These are phyloP conservation scores for Lecanosticta acicola DNA, from an alignment of 2,329 filamentous ascomycete genomes.

Conservation along the genomic window DNA sequence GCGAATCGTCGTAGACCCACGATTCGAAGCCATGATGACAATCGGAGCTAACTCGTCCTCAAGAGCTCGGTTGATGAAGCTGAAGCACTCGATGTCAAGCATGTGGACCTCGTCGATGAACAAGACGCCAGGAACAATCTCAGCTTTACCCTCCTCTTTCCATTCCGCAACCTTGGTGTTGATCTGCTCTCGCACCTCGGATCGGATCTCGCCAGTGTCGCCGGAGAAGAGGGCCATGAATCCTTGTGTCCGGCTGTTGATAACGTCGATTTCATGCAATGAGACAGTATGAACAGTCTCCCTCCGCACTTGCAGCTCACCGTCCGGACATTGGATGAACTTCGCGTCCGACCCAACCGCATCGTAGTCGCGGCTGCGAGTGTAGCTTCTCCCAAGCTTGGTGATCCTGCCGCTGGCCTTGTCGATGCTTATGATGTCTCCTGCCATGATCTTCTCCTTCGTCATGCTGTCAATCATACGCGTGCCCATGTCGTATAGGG, in stretches of 20 bases:
- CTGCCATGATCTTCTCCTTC: slow-evolving; percentile 97
- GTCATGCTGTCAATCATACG: slow-evolving; percentile 99
- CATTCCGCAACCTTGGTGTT: slow-evolving; percentile 98
- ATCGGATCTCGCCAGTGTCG: slow-evolving; percentile 95
- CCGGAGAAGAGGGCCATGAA: slow-evolving; percentile 96
- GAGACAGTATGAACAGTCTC: slow-evolving; percentile 96
- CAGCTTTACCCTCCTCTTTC: slow-evolving; percentile 98
- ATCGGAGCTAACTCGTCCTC: slow-evolving; percentile 93
- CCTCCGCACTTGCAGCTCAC: slow-evolving; percentile 93
- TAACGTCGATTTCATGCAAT: slow-evolving; percentile 97
- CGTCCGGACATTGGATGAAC: slow-evolving; percentile 95
- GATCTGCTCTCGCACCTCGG: slow-evolving; percentile 96
- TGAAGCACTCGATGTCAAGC: slow-evolving; percentile 99
- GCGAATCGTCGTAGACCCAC: slow-evolving; percentile 83
- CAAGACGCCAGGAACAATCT: slow-evolving; percentile 92
- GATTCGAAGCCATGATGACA: slow-evolving; percentile 98
- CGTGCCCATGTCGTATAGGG: slow-evolving; percentile 97
- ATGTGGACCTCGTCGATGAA: slow-evolving; percentile 99
- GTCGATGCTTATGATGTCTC: slow-evolving; percentile 97
- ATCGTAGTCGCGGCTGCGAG: slow-evolving; percentile 93
- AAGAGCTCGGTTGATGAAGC: slow-evolving; percentile 93
- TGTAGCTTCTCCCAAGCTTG: slow-evolving; percentile 91
- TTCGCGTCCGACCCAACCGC: slow-evolving; percentile 98
- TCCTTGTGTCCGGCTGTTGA: slow-evolving; percentile 97
- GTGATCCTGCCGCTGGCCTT: slow-evolving; percentile 98